Base-by-base conservation (phyloP, 495 filamentous ascomycete species). In the Neurospora pannonica region DNA sequence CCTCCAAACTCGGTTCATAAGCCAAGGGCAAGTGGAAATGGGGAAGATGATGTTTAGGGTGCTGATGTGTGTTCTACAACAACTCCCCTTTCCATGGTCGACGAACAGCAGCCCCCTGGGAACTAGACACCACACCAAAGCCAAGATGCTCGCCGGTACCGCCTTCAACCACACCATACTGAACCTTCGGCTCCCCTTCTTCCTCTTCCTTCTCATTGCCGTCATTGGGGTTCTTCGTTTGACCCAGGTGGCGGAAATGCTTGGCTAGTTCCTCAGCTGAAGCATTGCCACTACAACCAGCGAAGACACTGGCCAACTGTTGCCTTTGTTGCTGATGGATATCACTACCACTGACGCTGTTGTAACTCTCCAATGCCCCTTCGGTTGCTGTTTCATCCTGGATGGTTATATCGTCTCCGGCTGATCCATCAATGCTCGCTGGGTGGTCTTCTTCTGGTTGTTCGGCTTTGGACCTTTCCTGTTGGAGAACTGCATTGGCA, bases 1-100 rank as follows among this genome's bases (percentile, higher is more conserved):
- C 0, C 1, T 0, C 4, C n/a, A 5, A 13, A 4, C 0, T 5
- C 4, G 0, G 21, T 4, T 54, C 13, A 54, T 54, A 5, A 13
- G 2, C 0, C 4, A 0, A 9, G 5, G 9, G 0, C 0, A 1
- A 2, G 3, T 5, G 21, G 2, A 28, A 24, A 24, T 5, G 1
- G 10, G 1, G 46, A 21, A 54, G 0, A 21, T 2, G 10, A 54
- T 54, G 21, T 28, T 4, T 46, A 8, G n/a, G 43, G 43, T 48
- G 43, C 8, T 48, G 43, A 10, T 21, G 40, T 48, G 9, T 2
- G n/a, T 24, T 0, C 0, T 54, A 24, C 11, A 17, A 62, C 54
- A 34, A 4, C 54, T 17, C 24, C 0, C 13, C 24, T 4, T 62
- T 62, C 21, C 6, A 8, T 0, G 54, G 13, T 0, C 6, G 54